A percentile compares a stretch with the other conserved stretches of the same genome.
These are phyloP conservation scores for Ogataea nakhonphanomensis DNA, from an alignment of 805 yeast genomes.

Conservation along the genomic window DNA sequence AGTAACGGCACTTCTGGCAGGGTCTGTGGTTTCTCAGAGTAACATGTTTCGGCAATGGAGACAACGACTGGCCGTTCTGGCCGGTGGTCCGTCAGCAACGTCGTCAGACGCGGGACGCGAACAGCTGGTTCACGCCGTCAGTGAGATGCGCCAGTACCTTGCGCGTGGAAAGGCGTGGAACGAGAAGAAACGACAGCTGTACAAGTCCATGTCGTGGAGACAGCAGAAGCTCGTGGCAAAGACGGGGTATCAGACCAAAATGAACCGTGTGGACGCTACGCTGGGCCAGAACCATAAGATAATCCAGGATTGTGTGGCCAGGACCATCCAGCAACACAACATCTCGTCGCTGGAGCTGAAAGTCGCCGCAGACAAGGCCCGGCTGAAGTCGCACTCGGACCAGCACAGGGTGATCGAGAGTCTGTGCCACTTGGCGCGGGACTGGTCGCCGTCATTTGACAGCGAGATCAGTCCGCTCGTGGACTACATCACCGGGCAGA, in stretches of 20 bases:
- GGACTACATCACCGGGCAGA: conserved; percentile 45
- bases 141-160: conserved; percentile 45
- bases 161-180: conserved; percentile 40
- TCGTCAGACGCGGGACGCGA: conserved; percentile 20
- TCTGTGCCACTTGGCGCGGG: conserved; percentile 73
- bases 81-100: conserved; percentile 5
- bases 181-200: conserved; percentile 41
- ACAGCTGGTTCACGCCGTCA: conserved; percentile 38
- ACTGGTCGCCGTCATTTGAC: conserved; percentile 57
- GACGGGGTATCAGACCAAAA: conserved; percentile 52
- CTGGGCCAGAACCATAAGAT: conserved; percentile 47
- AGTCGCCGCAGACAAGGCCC: conserved; percentile 25
- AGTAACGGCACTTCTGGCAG: conserved; percentile 28
- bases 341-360: conserved; percentile 44
- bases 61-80: conserved; percentile 8
- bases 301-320: conserved; percentile 42
- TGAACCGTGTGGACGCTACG: conserved; percentile 45
- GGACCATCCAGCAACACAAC: conserved; percentile 34
- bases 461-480: conserved; percentile 53
- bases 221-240: conserved; percentile 54
- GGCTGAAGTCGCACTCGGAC: conserved; percentile 16
- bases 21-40: conserved; percentile 28
- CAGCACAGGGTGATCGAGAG: conserved; percentile 59
- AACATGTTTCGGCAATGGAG: conserved; percentile 21
- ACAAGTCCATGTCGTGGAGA: conserved; percentile 47